phyloP scores from a whole-genome alignment of 345 rosid species.

The Aethionema arabicum region DNA sequence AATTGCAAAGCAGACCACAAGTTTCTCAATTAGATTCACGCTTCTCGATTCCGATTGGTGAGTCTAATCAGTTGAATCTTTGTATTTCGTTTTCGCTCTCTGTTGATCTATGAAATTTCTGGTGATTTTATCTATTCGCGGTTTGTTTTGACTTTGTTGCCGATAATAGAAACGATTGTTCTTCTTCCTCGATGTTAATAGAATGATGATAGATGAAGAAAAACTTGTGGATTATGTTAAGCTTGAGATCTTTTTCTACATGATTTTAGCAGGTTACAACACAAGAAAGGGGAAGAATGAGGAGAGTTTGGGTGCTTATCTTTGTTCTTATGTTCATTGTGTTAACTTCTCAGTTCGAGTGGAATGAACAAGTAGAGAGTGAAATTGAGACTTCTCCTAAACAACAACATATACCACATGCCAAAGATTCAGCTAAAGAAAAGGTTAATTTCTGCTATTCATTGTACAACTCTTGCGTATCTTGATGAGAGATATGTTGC shows the following conservation, averaged over 20 bases:
- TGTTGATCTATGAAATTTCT: neutral
- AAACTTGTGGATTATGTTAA: no score
- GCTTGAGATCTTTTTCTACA: no score
- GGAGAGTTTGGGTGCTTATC: slow-evolving; percentile 70
- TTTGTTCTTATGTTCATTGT: slow-evolving; percentile 58
- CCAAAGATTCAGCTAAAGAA: slow-evolving; percentile 57
- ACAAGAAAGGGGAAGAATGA: slow-evolving; percentile 39
- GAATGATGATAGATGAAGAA: neutral
- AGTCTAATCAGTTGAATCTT: slow-evolving; percentile 12
- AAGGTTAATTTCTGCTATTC: slow-evolving; percentile 44
- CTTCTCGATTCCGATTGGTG: slow-evolving; percentile 18
- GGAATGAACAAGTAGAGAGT: slow-evolving; percentile 67
- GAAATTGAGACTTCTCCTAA: slow-evolving; percentile 51
- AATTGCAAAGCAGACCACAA: neutral
- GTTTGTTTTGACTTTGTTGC: slow-evolving; percentile 26
- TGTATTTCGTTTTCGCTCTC: neutral
- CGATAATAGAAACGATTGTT: neutral
- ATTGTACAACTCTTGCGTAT: neutral
- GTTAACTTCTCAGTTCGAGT: slow-evolving; percentile 69
- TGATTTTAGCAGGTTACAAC: slow-evolving; percentile 14
- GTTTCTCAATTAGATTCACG: slow-evolving; percentile 5
- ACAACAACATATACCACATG: slow-evolving; percentile 42
- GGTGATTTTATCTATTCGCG: neutral
- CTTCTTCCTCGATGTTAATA: neutral
- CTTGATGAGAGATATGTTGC: neutral